Conservation (phyloP, 257 asterid genomes). For the Catharanthus roseus region DNA sequence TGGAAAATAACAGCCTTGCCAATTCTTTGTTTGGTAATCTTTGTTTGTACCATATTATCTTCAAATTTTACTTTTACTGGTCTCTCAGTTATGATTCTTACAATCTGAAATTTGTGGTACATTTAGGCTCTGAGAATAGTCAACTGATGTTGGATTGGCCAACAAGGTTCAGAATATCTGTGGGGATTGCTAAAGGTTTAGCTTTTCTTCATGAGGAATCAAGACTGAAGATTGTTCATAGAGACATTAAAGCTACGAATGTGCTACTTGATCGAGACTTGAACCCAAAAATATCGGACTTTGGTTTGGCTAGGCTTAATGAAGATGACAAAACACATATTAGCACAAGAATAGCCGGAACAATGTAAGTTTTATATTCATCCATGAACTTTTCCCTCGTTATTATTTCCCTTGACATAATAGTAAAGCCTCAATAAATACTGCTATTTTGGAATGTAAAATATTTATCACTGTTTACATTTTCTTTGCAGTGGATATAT, state of each 20-base stretch:
- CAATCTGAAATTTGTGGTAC: not conserved
- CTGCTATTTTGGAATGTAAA: not conserved
- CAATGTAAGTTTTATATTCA: slow-evolving; percentile 56
- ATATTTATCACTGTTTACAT: not conserved
- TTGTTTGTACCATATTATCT: not conserved
- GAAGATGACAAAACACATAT: slow-evolving; percentile 80
- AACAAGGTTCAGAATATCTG: slow-evolving; percentile 59
- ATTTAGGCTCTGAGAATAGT: slow-evolving; percentile 46
- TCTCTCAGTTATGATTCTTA: not conserved
- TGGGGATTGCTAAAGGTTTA: slow-evolving; percentile 80
- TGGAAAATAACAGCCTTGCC: slow-evolving; percentile 92
- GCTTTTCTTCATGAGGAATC: slow-evolving; percentile 90
- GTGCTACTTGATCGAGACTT: slow-evolving; percentile 72
- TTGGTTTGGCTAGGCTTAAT: slow-evolving; percentile 81
- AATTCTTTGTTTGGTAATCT: slow-evolving; percentile 51
- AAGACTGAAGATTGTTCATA: slow-evolving; percentile 75
- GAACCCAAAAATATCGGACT: slow-evolving; percentile 81
- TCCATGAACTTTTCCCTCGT: not conserved
- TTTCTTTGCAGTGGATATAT: slow-evolving; percentile 67
- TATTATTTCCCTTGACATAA: not conserved
- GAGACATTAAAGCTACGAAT: slow-evolving; percentile 88
- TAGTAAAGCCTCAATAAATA: not conserved
- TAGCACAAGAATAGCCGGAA: slow-evolving; percentile 88
- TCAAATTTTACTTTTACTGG: not conserved
- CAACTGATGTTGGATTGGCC: slow-evolving; percentile 73